Evolutionary conservation across 306 rosid species (phyloP).

Genomic region (Sesbania bispinosa): DNA sequence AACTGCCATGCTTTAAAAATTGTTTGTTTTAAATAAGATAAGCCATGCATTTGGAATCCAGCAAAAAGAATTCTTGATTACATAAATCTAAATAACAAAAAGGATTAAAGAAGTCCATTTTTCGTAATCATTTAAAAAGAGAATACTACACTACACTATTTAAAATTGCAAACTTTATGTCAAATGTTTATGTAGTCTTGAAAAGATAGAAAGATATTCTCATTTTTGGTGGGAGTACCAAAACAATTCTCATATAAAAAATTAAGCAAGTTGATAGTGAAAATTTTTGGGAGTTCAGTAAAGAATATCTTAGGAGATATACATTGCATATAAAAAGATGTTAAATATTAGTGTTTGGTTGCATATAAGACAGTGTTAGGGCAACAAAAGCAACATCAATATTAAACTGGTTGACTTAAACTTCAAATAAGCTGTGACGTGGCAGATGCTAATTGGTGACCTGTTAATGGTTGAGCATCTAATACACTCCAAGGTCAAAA

Average conservation of each 20-base stretch:
- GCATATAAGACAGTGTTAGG: slow-evolving; percentile 15
- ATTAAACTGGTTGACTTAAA: slow-evolving; percentile 61
- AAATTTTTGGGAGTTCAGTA: slow-evolving; percentile 10
- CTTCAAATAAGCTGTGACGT: slow-evolving; percentile 22
- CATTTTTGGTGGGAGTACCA: neutral
- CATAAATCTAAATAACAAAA: neutral
- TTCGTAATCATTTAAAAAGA: neutral
- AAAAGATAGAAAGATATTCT: neutral
- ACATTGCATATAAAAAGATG: slow-evolving; percentile 22
- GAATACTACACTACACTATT: neutral
- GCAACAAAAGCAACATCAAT: slow-evolving; percentile 30
- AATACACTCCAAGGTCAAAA: slow-evolving; percentile 49
- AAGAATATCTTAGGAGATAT: slow-evolving; percentile 24
- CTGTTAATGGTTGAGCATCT: slow-evolving; percentile 47
- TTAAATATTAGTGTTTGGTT: slow-evolving; percentile 10
- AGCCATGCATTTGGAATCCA: slow-evolving; percentile 7
- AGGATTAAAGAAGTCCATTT: neutral
- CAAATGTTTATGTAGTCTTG: neutral
- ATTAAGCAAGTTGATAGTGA: slow-evolving; percentile 14
- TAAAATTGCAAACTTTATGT: neutral
- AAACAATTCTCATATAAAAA: neutral
- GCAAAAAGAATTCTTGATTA: neutral
- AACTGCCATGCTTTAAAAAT: neutral
- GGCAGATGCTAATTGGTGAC: slow-evolving; percentile 40
- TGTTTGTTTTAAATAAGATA: neutral